Base-by-base conservation (phyloP, 2,329 filamentous ascomycete genomes). In the Ascocoryne sarcoides region DNA sequence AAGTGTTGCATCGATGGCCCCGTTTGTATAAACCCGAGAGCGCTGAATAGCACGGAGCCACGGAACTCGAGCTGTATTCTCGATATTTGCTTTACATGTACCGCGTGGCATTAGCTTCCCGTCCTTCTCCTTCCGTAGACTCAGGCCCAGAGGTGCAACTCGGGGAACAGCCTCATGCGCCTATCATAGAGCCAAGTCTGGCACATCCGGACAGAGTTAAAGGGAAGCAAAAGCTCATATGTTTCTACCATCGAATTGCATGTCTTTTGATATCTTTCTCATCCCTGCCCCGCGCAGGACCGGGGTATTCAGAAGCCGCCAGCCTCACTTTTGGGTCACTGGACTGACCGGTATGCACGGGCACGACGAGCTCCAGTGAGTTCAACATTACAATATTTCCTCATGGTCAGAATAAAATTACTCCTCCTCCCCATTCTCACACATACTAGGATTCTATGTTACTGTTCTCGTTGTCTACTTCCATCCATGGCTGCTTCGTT, bases 401-500 rank as follows among this genome's bases (percentile, higher is more conserved):
- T n/a, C 23, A 26, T 26, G 23, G 7, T 26, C 23, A 26, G 7
- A 26, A 26, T 26, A 26, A 26, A 26, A 26, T 26, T 26, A 26
- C 23, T 26, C 23, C 12, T 26, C 23, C 23, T 12, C 12, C 23
- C 23, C 23, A n/a, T n/a, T 26, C 23, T 12, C 7, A 7, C 23
- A 26, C 23, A 26, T 26, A 12, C 23, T 26, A 26, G 23, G 23
- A 26, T 26, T 26, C 23, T 26, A 26, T 26, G 23, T 26, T 12
- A 26, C 23, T 7, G 23, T 26, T 7, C 12, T 12, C 23, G 23
- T 26, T 12, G 23, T 7, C 7, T 26, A 12, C 12, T 7, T 12
- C 14, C 21, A 12, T 46, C 37, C 44, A 56, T 56, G 51, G 50
- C 48, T 45, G 44, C 48, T 36, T 37, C 37, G 36, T 18, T 44